Conservation (phyloP, 192 early-diverging fungal genomes). For the Entrophospora sp. region DNA sequence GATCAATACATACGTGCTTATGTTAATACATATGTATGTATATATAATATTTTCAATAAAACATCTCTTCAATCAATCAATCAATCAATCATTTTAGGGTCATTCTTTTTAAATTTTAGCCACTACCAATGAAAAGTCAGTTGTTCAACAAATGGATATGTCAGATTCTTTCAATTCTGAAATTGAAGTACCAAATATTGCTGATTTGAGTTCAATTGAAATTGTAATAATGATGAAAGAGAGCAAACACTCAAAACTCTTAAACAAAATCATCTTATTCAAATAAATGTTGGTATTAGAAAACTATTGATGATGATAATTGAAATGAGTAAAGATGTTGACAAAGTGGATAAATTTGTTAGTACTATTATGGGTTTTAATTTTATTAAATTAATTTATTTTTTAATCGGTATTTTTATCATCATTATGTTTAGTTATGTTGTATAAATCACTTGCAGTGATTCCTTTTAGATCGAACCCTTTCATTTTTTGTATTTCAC, state of each 20-base stretch:
- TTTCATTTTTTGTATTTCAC: slow-evolving; percentile 21
- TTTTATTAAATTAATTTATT: no score
- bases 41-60: no score
- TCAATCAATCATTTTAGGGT: slow-evolving; percentile 25
- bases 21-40: not conserved
- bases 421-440: no score
- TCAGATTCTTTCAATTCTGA: slow-evolving; percentile 76
- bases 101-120: slow-evolving; percentile 81
- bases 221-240: slow-evolving; percentile 61
- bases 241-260: slow-evolving; percentile 37
- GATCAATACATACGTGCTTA: not conserved
- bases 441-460: slow-evolving; percentile 12
- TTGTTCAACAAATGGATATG: slow-evolving; percentile 84
- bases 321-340: slow-evolving; percentile 72
- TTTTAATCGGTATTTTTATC: no score
- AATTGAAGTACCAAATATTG: slow-evolving; percentile 72
- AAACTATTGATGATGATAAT: slow-evolving; percentile 84
- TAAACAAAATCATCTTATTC: slow-evolving; percentile 46
- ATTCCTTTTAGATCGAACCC: slow-evolving; percentile 14
- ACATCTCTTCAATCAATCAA: no score
- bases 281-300: slow-evolving; percentile 73
- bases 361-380: slow-evolving; percentile 31
- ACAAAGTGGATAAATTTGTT: slow-evolving; percentile 74
- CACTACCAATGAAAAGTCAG: slow-evolving; percentile 73
- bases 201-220: slow-evolving; percentile 61